phyloP scores from a whole-genome alignment of 2,329 filamentous ascomycete genomes.

The Juglanconis sp. region DNA sequence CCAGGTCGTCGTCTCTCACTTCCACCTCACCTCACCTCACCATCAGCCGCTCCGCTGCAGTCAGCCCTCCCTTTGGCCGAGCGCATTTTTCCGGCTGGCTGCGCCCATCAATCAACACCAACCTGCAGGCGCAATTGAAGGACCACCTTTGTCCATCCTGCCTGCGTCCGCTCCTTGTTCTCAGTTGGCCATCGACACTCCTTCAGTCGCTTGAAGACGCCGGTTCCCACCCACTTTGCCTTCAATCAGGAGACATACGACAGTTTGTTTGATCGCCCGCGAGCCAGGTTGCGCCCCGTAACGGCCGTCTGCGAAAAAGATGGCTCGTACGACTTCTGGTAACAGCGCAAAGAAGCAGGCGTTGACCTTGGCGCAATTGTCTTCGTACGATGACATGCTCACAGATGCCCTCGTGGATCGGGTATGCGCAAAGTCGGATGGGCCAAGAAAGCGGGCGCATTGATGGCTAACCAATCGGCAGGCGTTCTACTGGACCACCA shows the following conservation, averaged over 20 bases:
- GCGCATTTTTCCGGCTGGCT: conserved; percentile 7
- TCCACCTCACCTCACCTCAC: background rate
- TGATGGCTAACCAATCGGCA: conserved; percentile 35
- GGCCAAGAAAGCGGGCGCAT: conserved; percentile 1
- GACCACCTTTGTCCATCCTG: conserved; percentile 8
- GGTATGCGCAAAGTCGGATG: conserved; percentile 54
- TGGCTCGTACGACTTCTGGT: conserved; percentile 36
- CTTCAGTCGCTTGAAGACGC: background rate
- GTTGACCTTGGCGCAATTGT: conserved; percentile 81
- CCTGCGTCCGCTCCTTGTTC: conserved; percentile 17
- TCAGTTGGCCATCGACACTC: background rate
- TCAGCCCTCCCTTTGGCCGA: conserved; percentile 6
- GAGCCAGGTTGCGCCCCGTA: background rate
- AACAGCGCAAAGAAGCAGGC: conserved; percentile 58
- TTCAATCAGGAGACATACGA: background rate
- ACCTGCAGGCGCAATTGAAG: conserved; percentile 13
- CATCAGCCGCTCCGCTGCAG: background rate
- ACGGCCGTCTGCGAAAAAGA: conserved; percentile 15
- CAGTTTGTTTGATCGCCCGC: background rate
- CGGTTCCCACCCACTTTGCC: background rate
- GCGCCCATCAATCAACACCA: background rate
- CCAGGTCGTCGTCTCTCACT: background rate
- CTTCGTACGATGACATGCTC: conserved; percentile 90
- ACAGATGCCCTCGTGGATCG: conserved; percentile 95
- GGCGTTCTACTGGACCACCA: conserved; percentile 95